A percentile compares a stretch with the other conserved stretches of the same genome.
Conservation (phyloP, 352 stramenopile genomes). For the Phytophthora litchii region DNA sequence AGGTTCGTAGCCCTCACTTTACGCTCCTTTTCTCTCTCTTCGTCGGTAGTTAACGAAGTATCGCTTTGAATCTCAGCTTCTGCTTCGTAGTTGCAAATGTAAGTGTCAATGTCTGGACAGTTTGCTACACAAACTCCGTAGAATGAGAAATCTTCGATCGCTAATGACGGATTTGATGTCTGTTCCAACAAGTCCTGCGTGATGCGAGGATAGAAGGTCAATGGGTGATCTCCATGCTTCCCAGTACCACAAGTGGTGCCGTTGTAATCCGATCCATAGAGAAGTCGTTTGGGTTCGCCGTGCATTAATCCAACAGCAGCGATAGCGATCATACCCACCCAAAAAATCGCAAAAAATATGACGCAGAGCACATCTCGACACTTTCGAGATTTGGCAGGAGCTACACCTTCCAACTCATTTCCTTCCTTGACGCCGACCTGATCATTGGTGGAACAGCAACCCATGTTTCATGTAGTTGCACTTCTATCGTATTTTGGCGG, state of each 20-base stretch:
- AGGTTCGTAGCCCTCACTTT: conserved; percentile 45
- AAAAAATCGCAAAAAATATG: conserved; percentile 75
- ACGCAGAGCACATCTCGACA: conserved; percentile 76
- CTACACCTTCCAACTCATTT: conserved; percentile 45
- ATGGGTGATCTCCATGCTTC: conserved; percentile 19
- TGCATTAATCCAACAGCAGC: conserved; percentile 60
- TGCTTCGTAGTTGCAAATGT: conserved; percentile 82
- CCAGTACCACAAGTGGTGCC: conserved; percentile 76
- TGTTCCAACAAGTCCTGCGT: conserved; percentile 77
- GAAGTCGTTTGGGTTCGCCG: conserved; percentile 66
- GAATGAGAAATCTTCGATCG: conserved; percentile 55
- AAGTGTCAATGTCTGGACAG: conserved; percentile 53
- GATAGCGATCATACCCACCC: conserved; percentile 74
- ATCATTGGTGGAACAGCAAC: conserved; percentile 67
- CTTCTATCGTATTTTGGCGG: conserved; percentile 6
- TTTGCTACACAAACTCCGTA: conserved; percentile 71
- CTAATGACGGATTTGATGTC: conserved; percentile 47
- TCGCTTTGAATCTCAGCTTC: conserved; percentile 58
- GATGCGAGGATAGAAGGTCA: conserved; percentile 83
- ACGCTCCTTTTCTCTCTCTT: conserved; percentile 47
- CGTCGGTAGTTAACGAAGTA: conserved; percentile 42
- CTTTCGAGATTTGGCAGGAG: conserved; percentile 56
- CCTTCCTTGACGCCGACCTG: conserved; percentile 44
- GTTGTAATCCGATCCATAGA: conserved; percentile 79
- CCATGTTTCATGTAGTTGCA: conserved; percentile 44